These are phyloP conservation scores for Candida easanensis DNA, from an alignment of 805 yeast species.

Conservation along the genomic window DNA sequence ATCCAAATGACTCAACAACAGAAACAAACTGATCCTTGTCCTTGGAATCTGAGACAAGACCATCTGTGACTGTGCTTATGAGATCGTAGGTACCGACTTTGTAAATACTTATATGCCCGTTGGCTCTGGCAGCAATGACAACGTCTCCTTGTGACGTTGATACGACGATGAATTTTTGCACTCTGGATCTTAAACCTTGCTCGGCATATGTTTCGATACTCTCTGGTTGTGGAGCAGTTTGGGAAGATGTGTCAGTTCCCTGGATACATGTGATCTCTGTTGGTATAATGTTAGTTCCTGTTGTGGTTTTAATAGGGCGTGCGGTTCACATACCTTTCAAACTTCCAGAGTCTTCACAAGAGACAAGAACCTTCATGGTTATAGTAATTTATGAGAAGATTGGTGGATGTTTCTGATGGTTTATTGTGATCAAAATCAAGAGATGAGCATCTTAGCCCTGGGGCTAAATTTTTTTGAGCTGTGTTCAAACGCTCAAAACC, in stretches of 20 bases:
- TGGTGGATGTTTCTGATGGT: too few relatives aligned
- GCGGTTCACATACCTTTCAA: slow-evolving; percentile 43
- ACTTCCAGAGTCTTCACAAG: slow-evolving; percentile 67
- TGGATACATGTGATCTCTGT: slow-evolving; percentile 54
- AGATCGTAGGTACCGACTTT: slow-evolving; percentile 29
- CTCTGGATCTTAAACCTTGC: slow-evolving; percentile 37
- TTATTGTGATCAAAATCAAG: too few relatives aligned
- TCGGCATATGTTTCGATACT: slow-evolving; percentile 43
- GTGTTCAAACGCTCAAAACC: slow-evolving; percentile 2
- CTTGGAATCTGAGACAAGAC: slow-evolving; percentile 11
- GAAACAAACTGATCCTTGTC: slow-evolving; percentile 38
- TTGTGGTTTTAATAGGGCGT: too few relatives aligned
- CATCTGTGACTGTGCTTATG: slow-evolving; percentile 17
- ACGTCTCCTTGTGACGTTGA: slow-evolving; percentile 31
- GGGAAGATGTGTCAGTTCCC: slow-evolving; percentile 79
- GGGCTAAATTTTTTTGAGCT: slow-evolving; percentile 4
- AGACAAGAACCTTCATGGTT: slow-evolving; percentile 60
- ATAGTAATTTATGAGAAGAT: neutral
- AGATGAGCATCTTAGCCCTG: too few relatives aligned
- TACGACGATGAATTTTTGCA: slow-evolving; percentile 37
- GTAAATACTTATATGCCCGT: slow-evolving; percentile 42
- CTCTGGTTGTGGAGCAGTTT: slow-evolving; percentile 63
- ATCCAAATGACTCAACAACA: slow-evolving; percentile 29
- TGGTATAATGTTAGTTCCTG: neutral
- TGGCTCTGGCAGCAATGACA: slow-evolving; percentile 44